Base-by-base conservation (phyloP, 371 early-diverging fungal species). In the Dichotomocladium elegans region DNA sequence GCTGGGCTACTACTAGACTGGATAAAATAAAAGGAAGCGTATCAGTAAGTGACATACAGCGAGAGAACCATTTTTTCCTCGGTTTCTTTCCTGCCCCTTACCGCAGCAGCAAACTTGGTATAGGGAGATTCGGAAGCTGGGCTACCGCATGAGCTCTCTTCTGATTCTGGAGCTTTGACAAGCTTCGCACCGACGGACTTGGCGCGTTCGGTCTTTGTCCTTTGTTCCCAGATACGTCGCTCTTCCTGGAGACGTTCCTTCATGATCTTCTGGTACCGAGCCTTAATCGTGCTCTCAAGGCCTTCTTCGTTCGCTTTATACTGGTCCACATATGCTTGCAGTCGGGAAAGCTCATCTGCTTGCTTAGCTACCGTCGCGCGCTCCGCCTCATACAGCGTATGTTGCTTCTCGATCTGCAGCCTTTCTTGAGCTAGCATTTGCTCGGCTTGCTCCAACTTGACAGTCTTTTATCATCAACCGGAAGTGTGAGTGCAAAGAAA, bases 241-340 rank as follows among this genome's bases (percentile, higher is more conserved):
- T 72, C 75, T 41, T 72, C 79, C 37, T 61, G 60, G 4, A 74
- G 9, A 30, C 63, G 59, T 26, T 74, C 73, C 33, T 64, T 68
- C 59, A 74, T 59, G 21, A 74, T 33, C 24, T 69, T 72, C 15
- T 70, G 67, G 43, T 79, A 76, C 30, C 73, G 77, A n/a, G 17
- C 57, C 47, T 72, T 68, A 8, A 70, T 58, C 3, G 55, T 57
- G 33, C 75, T 73, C 43, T 74, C 65, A 14, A 70, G 61, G 27
- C 52, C 61, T 1, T 57, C 56, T 30, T 69, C 79, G 33, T 72
- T 66, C 26, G 65, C 64, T 21, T 61, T 60, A 22, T 62, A 45
- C 2, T 70, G 54, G 10, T 72, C 57, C 27, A 66, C 41, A 25
- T 68, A 64, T n/a, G 60, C 48, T 28, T 43, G 60, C 33, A 74